A percentile compares a stretch with the other conserved stretches of the same genome.
Conservation (phyloP, 495 filamentous ascomycete genomes). For the Hypoxylon intermedium region DNA sequence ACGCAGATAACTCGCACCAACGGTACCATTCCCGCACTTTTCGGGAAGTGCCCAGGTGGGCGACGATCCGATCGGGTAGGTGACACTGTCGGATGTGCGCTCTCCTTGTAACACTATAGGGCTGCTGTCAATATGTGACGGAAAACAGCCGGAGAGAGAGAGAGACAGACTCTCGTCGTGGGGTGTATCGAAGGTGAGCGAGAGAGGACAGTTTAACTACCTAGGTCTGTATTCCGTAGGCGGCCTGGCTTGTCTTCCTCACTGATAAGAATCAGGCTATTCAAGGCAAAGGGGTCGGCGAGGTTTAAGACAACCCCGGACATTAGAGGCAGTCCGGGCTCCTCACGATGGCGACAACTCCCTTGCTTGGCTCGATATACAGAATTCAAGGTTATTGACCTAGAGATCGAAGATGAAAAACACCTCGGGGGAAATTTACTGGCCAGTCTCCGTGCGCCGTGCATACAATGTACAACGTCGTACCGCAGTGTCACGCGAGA, state of each 20-base stretch:
- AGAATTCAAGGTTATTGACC: neutral
- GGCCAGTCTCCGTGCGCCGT: constrained; percentile 2
- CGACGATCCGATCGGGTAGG: constrained; percentile 21
- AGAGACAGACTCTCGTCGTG: neutral
- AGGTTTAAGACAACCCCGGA: no score
- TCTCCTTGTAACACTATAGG: constrained; percentile 12
- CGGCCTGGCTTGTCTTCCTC: no score
- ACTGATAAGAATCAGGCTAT: no score
- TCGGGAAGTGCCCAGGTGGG: neutral
- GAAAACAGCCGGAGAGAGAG: neutral
- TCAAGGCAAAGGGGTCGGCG: neutral
- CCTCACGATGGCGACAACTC: no score
- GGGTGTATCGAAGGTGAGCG: neutral
- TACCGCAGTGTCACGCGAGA: constrained; percentile 20
- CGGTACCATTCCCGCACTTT: constrained; percentile 6
- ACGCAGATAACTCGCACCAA: neutral
- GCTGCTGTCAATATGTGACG: neutral
- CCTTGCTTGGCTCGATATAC: neutral
- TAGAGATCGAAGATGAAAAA: neutral
- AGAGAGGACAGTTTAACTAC: neutral
- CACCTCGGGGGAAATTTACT: neutral
- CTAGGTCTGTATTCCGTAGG: no score
- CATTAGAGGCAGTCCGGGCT: no score
- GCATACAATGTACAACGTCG: constrained; percentile 13
- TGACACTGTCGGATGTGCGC: constrained; percentile 8